Percentiles rank a stretch among this genome's conserved stretches.
These are phyloP conservation scores for Umbelopsis sp. DNA, from an alignment of 192 early-diverging fungal genomes.

Conservation along the genomic window DNA sequence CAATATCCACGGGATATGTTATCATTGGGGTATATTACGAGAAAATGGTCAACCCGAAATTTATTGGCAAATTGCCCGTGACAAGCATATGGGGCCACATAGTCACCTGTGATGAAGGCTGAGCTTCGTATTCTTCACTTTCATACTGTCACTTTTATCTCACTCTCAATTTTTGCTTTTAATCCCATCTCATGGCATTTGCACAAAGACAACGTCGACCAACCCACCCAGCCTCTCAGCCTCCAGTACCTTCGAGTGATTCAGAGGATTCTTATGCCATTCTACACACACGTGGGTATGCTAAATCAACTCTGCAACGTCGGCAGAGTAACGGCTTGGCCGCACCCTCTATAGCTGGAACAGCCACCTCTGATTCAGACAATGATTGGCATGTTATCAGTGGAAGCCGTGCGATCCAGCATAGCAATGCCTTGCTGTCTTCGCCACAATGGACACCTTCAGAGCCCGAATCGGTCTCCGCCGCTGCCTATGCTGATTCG, in stretches of 20 bases:
- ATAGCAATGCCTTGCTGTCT: background rate
- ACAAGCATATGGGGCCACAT: background rate
- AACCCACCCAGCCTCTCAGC: background rate
- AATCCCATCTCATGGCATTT: slow-evolving; percentile 33
- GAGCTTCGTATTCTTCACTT: background rate
- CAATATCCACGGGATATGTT: slow-evolving; percentile 27
- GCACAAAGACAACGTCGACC: slow-evolving; percentile 35
- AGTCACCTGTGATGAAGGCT: background rate
- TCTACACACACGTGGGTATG: slow-evolving; percentile 1
- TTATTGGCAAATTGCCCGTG: background rate
- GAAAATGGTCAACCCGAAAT: background rate
- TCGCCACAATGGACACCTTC: slow-evolving; percentile 30
- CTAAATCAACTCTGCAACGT: background rate
- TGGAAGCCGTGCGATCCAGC: background rate
- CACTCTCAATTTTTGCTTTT: slow-evolving; percentile 14
- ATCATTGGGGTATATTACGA: background rate
- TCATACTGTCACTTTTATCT: slow-evolving; percentile 4
- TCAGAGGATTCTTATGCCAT: slow-evolving; percentile 24
- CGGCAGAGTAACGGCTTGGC: background rate
- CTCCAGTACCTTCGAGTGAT: slow-evolving; percentile 20
- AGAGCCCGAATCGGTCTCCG: slow-evolving; percentile 35
- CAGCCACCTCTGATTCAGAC: slow-evolving; percentile 27
- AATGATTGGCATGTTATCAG: slow-evolving; percentile 41
- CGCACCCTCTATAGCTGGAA: background rate
- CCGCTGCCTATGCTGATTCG: slow-evolving; percentile 29